Conservation (phyloP, 306 rosid species). For the Quillaja saponaria region DNA sequence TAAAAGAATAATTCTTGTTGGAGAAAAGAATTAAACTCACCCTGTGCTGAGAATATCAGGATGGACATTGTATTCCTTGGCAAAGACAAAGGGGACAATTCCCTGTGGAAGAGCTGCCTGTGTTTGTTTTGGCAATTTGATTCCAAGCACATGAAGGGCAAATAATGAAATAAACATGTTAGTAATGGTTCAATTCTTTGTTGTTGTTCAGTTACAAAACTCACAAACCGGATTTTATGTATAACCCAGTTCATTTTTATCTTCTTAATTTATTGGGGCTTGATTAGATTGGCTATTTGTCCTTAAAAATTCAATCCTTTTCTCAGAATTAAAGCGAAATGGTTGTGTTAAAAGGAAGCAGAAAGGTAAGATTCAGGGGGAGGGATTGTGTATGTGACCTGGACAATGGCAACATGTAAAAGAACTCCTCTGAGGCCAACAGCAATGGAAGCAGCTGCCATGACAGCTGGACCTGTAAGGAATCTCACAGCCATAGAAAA, state of each 20-base stretch:
- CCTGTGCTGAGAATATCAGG: slow-evolving; percentile 95
- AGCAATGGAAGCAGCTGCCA: slow-evolving; percentile 96
- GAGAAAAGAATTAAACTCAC: slow-evolving; percentile 29
- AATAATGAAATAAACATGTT: slow-evolving; percentile 39
- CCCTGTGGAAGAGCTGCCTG: slow-evolving; percentile 99
- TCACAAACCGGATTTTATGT: slow-evolving; percentile 31
- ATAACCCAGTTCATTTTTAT: no score
- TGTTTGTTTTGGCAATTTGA: slow-evolving; percentile 23
- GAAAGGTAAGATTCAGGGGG: slow-evolving; percentile 30
- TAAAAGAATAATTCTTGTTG: not conserved
- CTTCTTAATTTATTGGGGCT: no score
- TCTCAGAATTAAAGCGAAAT: slow-evolving; percentile 19
- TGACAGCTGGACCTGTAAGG: slow-evolving; percentile 98
- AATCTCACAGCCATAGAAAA: slow-evolving; percentile 94
- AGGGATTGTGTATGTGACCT: slow-evolving; percentile 41
- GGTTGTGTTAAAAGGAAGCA: slow-evolving; percentile 51
- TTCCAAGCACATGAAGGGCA: slow-evolving; percentile 31
- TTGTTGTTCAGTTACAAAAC: slow-evolving; percentile 29
- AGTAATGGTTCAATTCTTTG: slow-evolving; percentile 40
- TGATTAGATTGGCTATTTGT: no score
- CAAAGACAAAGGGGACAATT: slow-evolving; percentile 96
- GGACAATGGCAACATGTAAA: slow-evolving; percentile 91
- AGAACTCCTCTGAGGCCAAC: slow-evolving; percentile 88
- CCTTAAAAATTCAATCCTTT: not conserved
- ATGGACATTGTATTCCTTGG: slow-evolving; percentile 89